phyloP scores from a whole-genome alignment of 305 asterid species.

The Fraxinus angustifolia region DNA sequence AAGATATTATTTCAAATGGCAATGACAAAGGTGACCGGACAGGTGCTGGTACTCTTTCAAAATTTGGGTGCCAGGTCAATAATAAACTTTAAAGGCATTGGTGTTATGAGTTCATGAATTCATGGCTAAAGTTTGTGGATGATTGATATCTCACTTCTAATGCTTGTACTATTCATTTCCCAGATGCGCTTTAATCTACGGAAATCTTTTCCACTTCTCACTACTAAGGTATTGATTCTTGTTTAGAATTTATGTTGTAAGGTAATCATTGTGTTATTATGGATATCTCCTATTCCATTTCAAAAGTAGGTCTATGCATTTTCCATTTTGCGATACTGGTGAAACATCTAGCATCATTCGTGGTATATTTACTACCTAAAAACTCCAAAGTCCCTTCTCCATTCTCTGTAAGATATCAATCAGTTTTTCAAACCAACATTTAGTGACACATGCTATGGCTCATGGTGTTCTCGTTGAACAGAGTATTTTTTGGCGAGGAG shows the following conservation, averaged over 20 bases:
- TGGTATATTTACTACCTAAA: neutral
- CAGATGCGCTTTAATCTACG: constrained; percentile 84
- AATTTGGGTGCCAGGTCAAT: constrained; percentile 93
- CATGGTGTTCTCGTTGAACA: constrained; percentile 24
- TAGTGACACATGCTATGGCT: constrained; percentile 11
- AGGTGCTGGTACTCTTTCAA: constrained; percentile 89
- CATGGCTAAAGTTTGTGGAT: constrained; percentile 7
- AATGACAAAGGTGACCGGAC: constrained; percentile 62
- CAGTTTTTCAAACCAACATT: neutral
- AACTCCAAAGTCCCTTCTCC: constrained; percentile 1
- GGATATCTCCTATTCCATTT: constrained; percentile 1
- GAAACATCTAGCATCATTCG: constrained; percentile 1
- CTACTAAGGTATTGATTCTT: constrained; percentile 61
- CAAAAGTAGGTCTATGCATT: neutral
- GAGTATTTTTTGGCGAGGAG: constrained; percentile 93
- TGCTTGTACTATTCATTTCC: constrained; percentile 15
- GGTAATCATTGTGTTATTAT: neutral
- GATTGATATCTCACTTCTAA: constrained; percentile 18
- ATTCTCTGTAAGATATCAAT: neutral
- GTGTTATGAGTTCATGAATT: neutral
- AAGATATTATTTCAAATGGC: constrained; percentile 67
- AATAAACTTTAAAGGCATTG: neutral
- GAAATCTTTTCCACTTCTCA: constrained; percentile 79
- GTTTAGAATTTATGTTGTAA: neutral
- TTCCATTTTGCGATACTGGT: neutral